These are phyloP conservation scores for Jaminaea rosea DNA, from an alignment of 1,284 basidiomycete genomes.

Conservation along the genomic window DNA sequence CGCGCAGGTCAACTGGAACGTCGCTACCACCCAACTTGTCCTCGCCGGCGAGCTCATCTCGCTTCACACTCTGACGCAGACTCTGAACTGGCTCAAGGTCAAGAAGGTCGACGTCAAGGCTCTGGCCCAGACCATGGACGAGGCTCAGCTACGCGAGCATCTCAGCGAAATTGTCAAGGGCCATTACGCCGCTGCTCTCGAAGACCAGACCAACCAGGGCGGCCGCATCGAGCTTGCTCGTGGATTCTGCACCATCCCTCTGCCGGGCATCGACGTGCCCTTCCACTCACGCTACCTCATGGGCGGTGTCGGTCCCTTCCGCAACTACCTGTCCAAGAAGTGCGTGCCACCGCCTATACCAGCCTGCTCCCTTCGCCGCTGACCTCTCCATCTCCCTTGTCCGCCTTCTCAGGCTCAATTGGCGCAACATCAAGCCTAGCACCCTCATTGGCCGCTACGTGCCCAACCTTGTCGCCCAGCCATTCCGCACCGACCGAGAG, in stretches of 20 bases:
- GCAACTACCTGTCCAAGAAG: constrained; percentile 92
- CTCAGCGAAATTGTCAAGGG: constrained; percentile 78
- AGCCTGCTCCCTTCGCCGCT: no score
- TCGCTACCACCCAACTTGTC: constrained; percentile 67
- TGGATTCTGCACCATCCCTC: constrained; percentile 60
- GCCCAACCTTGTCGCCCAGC: constrained; percentile 89
- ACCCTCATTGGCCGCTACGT: constrained; percentile 66
- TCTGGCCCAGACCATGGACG: constrained; percentile 57
- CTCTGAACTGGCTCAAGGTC: constrained; percentile 80
- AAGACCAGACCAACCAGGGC: constrained; percentile 60
- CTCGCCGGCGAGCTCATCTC: constrained; percentile 91
- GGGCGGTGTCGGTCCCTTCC: constrained; percentile 97
- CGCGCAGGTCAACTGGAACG: constrained; percentile 77
- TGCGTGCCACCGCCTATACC: no score
- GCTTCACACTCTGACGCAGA: constrained; percentile 86
- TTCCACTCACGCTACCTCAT: constrained; percentile 92
- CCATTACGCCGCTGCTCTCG: constrained; percentile 63
- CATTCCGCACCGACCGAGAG: constrained; percentile 61
- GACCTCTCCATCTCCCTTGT: no score
- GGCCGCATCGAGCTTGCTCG: constrained; percentile 92
- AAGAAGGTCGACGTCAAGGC: constrained; percentile 62
- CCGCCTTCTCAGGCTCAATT: no score
- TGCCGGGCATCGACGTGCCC: constrained; percentile 91
- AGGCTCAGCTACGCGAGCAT: constrained; percentile 87
- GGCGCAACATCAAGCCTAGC: constrained; percentile 63